Conservation (phyloP, 176 grass and related monocot species). For the sorghum (Sorghum bicolor) region DNA sequence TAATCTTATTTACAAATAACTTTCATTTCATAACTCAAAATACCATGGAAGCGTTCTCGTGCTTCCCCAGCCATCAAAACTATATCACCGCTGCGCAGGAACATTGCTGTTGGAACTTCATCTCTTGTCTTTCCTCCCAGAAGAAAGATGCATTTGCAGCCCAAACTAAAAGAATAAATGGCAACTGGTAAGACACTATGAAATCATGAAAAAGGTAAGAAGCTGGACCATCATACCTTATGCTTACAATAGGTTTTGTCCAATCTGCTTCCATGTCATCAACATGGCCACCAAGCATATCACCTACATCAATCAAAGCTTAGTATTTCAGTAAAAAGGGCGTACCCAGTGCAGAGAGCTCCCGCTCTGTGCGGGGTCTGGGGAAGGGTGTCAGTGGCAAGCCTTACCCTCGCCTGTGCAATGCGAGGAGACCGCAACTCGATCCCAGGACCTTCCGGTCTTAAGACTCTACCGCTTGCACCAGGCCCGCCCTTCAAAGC, state of each 20-base stretch:
- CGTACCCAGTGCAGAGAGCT: too few relatives aligned
- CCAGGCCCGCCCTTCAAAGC: too few relatives aligned
- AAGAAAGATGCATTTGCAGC: slow-evolving; percentile 89
- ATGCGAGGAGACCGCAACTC: too few relatives aligned
- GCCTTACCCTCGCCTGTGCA: too few relatives aligned
- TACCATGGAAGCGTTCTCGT: slow-evolving; percentile 89
- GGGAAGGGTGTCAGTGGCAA: too few relatives aligned
- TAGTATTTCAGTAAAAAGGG: slow-evolving; percentile 22
- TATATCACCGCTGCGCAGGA: slow-evolving; percentile 71
- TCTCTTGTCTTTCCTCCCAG: slow-evolving; percentile 81
- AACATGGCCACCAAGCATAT: slow-evolving; percentile 93
- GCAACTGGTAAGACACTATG: neutral
- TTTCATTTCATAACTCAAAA: slow-evolving; percentile 2
- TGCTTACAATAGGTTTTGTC: slow-evolving; percentile 91
- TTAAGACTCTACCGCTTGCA: too few relatives aligned
- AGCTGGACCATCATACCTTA: slow-evolving; percentile 49
- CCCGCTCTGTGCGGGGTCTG: too few relatives aligned
- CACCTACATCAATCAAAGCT: slow-evolving; percentile 44
- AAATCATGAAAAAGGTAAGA: neutral
- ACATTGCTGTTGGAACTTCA: slow-evolving; percentile 75
- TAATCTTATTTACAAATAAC: neutral
- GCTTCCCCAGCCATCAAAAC: slow-evolving; percentile 80
- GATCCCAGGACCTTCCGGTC: too few relatives aligned
- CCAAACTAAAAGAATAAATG: slow-evolving; percentile 44
- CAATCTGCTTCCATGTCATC: slow-evolving; percentile 98